Base-by-base conservation (phyloP, 352 stramenopile genomes). In the Phytophthora aleatoria region DNA sequence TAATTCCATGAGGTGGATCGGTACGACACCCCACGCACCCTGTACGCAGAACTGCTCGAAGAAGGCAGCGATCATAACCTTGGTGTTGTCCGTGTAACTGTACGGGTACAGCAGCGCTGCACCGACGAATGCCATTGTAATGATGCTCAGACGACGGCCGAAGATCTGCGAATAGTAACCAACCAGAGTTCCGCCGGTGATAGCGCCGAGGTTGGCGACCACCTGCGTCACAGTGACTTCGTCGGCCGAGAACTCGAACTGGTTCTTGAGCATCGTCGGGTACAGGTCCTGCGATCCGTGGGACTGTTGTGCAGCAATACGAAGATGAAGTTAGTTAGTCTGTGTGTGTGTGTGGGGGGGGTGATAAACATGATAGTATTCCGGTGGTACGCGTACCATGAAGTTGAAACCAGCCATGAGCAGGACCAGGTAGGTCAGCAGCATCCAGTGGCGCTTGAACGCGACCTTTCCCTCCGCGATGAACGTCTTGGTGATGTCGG, bases 1-100 rank as follows among this genome's bases (percentile, higher is more conserved):
- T 9, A 85, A 62, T 49, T 85, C 76, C 68, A 85, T 79, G 43
- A 85, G 62, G 61, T 85, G 73, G 38, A 85, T 85, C 16, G 76
- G 76, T 41, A 85, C 76, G 33, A 85, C 77, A 2, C 77, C 77
- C 74, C 71, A 83, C 7, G 77, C 77, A 0, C 74, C 74, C 54
- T 85, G 74, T 5, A 85, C 72, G 27, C 66, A 79, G 45, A 79
- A 79, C 61, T 85, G 76, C 38, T 77, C 54, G 51, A 83, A 81
- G 50, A 83, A 83, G 13, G 73, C 74, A 24, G 63, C 67, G 12
- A 67, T 60, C 58, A 77, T 66, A n/a, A 84, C 39, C 12, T 38
- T 56, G 16, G 49, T 47, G 43, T 67, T 59, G 7, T 45, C 41
- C 16, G 64, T 77, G 64, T 71, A 83, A 53, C 56, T 71, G 73